Evolutionary conservation across 1,139 yeast genomes (phyloP).

Genomic region (Scheffersomyces titani): DNA sequence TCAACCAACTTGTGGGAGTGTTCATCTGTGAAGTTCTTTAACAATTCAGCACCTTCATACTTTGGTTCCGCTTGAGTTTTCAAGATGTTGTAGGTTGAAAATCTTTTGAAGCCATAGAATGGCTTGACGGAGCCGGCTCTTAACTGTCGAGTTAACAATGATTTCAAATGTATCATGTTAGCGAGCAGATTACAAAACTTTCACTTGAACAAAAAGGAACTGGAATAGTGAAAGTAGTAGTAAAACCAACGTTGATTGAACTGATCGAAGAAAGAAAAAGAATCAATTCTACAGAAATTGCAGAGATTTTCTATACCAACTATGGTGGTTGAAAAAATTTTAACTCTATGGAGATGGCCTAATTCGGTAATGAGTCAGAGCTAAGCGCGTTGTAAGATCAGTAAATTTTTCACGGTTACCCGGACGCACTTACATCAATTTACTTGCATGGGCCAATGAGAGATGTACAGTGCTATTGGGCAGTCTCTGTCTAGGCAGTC

Average conservation of each 20-base stretch:
- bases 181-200: background rate
- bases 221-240: background rate
- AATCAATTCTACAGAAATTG: constrained; percentile 2
- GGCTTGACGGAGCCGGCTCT: constrained; percentile 7
- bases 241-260: background rate
- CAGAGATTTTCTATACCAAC: constrained; percentile 7
- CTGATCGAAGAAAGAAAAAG: constrained; percentile 4
- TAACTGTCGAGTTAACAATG: constrained; percentile 5
- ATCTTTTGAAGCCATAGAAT: constrained; percentile 1
- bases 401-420: constrained; percentile 19
- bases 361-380: constrained; percentile 38
- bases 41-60: constrained; percentile 59
- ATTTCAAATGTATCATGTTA: constrained; percentile 7
- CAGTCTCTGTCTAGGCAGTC: background rate
- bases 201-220: background rate
- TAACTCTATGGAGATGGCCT: constrained; percentile 16
- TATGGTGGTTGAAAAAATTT: constrained; percentile 11
- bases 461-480: background rate
- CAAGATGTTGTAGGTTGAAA: constrained; percentile 5
- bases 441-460: constrained; percentile 1
- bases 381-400: constrained; percentile 41
- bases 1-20: constrained; percentile 67
- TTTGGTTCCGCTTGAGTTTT: constrained; percentile 16
- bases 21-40: constrained; percentile 46
- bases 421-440: constrained; percentile 8